Conservation (phyloP, 306 rosid species). For the Begonia fuchsioides region DNA sequence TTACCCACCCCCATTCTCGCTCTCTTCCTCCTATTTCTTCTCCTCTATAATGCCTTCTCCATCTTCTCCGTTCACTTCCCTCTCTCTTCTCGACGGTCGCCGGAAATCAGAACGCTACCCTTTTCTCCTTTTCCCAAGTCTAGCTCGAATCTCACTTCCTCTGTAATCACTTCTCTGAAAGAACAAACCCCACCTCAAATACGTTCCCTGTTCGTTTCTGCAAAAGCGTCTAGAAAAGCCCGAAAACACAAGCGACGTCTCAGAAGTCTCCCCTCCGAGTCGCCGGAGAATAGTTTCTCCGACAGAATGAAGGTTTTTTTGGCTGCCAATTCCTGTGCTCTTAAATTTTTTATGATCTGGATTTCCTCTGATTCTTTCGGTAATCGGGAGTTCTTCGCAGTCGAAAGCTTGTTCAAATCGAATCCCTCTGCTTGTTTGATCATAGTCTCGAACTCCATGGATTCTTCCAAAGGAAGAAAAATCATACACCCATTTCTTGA, state of each 20-base stretch:
- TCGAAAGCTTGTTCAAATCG: conserved; percentile 65
- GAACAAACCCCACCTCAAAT: conserved; percentile 21
- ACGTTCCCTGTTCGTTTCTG: conserved; percentile 15
- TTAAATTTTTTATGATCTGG: conserved; percentile 85
- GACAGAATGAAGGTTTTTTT: conserved; percentile 35
- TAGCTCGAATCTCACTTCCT: conserved; percentile 23
- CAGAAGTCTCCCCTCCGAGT: conserved; percentile 18
- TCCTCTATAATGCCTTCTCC: conserved; percentile 46
- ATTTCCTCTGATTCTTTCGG: conserved; percentile 58
- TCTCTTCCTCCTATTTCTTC: conserved; percentile 39
- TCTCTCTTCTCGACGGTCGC: conserved; percentile 12
- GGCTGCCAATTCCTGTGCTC: conserved; percentile 29
- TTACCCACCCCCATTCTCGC: conserved; percentile 42
- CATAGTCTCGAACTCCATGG: conserved; percentile 57
- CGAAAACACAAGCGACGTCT: conserved; percentile 39
- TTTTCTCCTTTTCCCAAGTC: conserved; percentile 14
- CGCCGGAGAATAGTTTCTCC: conserved; percentile 13
- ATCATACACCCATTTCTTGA: conserved; percentile 34
- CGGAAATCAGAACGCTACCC: conserved; percentile 10
- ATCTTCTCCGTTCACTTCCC: conserved; percentile 35
- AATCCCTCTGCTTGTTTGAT: conserved; percentile 59
- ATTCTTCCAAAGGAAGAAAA: conserved; percentile 32
- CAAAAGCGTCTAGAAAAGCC: conserved; percentile 17
- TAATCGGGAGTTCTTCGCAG: conserved; percentile 39
- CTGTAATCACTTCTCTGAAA: conserved; percentile 18